Evolutionary conservation across 192 early-diverging fungal genomes (phyloP).

Genomic region (Radiomyces spectabilis): DNA sequence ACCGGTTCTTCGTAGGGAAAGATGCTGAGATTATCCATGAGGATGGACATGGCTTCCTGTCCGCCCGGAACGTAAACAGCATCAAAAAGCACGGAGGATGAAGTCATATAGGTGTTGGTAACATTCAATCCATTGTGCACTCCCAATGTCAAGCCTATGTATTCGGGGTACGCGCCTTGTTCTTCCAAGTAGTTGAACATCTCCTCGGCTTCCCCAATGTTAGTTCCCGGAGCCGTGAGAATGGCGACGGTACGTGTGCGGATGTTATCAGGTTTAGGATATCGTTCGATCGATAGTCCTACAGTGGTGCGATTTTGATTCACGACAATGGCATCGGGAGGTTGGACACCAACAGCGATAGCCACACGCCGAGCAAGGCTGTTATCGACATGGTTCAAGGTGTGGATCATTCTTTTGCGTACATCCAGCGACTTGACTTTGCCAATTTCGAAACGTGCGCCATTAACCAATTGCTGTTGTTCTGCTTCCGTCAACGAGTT

Average conservation of each 20-base stretch:
- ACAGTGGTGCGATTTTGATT: constrained; percentile 3
- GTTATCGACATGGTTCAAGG: constrained; percentile 16
- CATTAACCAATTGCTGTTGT: constrained; percentile 26
- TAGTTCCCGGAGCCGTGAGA: constrained; percentile 8
- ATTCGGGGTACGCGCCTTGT: constrained; percentile 1
- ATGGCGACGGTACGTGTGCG: constrained; percentile 10
- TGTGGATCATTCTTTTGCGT: constrained; percentile 7
- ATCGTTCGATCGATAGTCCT: constrained; percentile 9
- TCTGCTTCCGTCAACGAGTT: constrained; percentile 25
- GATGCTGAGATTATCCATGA: neutral
- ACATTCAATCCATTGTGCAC: constrained; percentile 1
- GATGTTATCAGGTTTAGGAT: constrained; percentile 5
- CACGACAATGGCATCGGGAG: neutral
- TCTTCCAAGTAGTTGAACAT: constrained; percentile 8
- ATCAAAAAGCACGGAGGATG: constrained; percentile 16
- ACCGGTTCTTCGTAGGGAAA: constrained; percentile 16
- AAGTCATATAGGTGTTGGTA: constrained; percentile 8
- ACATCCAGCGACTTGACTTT: constrained; percentile 11
- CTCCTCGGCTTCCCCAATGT: constrained; percentile 1
- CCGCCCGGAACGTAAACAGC: constrained; percentile 21
- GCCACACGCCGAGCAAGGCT: constrained; percentile 14
- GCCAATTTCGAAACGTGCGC: constrained; percentile 25
- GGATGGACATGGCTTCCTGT: neutral
- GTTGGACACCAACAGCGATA: neutral
- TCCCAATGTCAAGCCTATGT: constrained; percentile 1